Conservation (phyloP, 768 basidiomycete genomes). For the Boletus reticuloceps region DNA sequence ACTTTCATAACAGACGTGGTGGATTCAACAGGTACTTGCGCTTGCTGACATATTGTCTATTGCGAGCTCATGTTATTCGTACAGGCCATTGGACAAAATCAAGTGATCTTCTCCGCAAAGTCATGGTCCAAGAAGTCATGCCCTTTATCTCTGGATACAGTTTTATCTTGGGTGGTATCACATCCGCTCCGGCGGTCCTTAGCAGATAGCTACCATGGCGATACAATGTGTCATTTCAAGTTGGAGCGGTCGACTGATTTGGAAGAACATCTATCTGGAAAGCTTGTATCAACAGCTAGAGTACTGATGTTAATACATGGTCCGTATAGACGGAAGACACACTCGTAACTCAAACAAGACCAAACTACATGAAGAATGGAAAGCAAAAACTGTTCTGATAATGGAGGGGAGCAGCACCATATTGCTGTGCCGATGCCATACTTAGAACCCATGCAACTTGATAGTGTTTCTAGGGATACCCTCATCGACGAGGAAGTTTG, state of each 20-base stretch:
- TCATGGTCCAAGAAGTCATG: constrained; percentile 10
- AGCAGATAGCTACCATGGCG: neutral
- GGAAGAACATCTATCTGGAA: constrained; percentile 22
- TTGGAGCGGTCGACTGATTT: constrained; percentile 3
- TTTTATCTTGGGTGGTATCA: constrained; percentile 10
- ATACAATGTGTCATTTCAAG: neutral
- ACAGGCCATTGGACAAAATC: constrained; percentile 91
- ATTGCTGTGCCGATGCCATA: constrained; percentile 2
- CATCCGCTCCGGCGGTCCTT: neutral
- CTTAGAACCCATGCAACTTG: constrained; percentile 87
- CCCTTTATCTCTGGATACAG: constrained; percentile 1
- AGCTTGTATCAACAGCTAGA: constrained; percentile 24
- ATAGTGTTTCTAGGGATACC: constrained; percentile 75
- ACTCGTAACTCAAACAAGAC: constrained; percentile 16
- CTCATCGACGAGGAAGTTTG: constrained; percentile 80
- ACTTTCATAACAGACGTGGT: constrained; percentile 54
- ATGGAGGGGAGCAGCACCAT: neutral
- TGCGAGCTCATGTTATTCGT: constrained; percentile 18
- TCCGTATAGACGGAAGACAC: constrained; percentile 14
- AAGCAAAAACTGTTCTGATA: constrained; percentile 12
- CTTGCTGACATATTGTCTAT: neutral
- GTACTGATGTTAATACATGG: constrained; percentile 27
- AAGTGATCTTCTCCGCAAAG: constrained; percentile 46
- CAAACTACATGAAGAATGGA: constrained; percentile 18
- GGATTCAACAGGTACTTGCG: constrained; percentile 73